These are phyloP conservation scores for Rehmannia glutinosa DNA, from an alignment of 257 asterid species.

Conservation along the genomic window DNA sequence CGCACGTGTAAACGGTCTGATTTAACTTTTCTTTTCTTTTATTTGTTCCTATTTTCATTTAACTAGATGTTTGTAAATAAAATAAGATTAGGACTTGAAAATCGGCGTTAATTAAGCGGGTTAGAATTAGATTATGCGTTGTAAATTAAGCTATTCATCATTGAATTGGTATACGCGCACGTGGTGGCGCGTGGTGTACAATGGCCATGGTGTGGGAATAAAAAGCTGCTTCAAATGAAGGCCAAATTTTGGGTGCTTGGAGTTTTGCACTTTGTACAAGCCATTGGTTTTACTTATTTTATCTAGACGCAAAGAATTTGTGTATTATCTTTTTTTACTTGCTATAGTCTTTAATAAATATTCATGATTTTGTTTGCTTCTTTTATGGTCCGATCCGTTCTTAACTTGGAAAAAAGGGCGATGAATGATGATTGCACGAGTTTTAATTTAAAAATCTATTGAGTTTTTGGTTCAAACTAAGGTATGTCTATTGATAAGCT, in stretches of 20 bases:
- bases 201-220: constrained; percentile 4
- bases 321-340: too few species aligned
- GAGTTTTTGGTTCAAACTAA: too few species aligned
- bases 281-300: too few species aligned
- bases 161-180: constrained; percentile 10
- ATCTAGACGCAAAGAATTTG: too few species aligned
- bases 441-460: too few species aligned
- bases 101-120: constrained; percentile 29
- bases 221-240: constrained; percentile 9
- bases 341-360: too few species aligned
- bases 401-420: constrained; percentile 3
- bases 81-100: constrained; percentile 23
- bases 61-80: constrained; percentile 23
- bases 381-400: not conserved
- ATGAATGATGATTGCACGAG: not conserved
- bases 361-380: too few species aligned
- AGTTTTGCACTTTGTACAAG: too few species aligned
- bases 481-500: too few species aligned
- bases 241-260: constrained; percentile 2
- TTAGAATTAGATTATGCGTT: constrained; percentile 14
- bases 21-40: not conserved
- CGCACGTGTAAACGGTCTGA: constrained; percentile 40
- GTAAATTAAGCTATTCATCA: constrained; percentile 20
- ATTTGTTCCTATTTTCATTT: not conserved
- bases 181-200: constrained; percentile 35